Evolutionary conservation across 306 rosid species (phyloP), one percentile per base, ranked within the genome.

Genomic region (Hylodesmum podocarpum): DNA sequence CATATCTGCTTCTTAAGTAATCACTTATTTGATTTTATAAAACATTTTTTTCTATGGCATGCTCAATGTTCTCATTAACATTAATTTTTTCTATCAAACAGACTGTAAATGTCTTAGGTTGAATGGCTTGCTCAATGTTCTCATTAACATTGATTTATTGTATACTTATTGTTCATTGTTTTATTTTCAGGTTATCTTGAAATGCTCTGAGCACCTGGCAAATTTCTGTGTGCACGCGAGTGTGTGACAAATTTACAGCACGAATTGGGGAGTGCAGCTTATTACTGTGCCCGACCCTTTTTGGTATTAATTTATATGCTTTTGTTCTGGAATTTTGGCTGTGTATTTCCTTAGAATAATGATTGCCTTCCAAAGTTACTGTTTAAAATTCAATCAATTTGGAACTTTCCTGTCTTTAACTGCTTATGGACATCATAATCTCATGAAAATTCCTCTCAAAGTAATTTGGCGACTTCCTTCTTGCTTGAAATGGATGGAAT

Each of bases 221-320:
- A 43, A 3, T 28, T 75, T 18, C 31, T 18, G 46, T 4, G 0
- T 14, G 25, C 63, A 33, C 12, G 37, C 2, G 16, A 3, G 41
- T n/a, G 58, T 31, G 53, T 27, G n/a, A n/a, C n/a, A n/a, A n/a
- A n/a, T 15, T 44, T 3, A 9, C 11, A 0, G 24, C 3, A 40
- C 27, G 2, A 16, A 40, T 15, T 31, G 16, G 24, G 57, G 55
- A 39, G 36, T 16, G 46, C 58, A 77, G 75, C 18, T 53, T 51
- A 51, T 77, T 5, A 53, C 34, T 39, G 29, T 29, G 43, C 80
- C 21, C 43, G 12, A 36, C 19, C 0, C 13, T 14, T 54, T 41
- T 22, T 67, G 68, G 81, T 77, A 77, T 53, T 33, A 16, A 54
- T 69, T 66, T 37, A 21, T 66, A 14, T 57, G 21, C 66, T 72